Conservation (phyloP, 2,329 filamentous ascomycete species). For the Beauveria varroae region DNA sequence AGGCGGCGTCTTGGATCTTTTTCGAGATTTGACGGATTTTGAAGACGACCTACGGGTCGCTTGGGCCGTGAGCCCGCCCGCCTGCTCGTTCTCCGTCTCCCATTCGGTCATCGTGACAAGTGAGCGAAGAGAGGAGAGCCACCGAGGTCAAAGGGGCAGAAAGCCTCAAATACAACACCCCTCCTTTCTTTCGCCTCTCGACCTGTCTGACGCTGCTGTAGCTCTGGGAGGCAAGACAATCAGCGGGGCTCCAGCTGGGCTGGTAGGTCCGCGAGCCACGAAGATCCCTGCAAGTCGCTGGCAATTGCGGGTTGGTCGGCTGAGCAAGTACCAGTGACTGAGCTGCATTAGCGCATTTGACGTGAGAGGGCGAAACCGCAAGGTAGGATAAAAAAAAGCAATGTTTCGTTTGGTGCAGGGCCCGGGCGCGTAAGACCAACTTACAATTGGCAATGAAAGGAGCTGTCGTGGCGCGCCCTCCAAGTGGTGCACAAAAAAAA, state of each 20-base stretch:
- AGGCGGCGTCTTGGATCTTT: slow-evolving; percentile 60
- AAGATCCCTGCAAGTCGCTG: slow-evolving; percentile 16
- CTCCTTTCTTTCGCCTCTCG: neutral
- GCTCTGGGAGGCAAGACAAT: slow-evolving; percentile 12
- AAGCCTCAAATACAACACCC: neutral
- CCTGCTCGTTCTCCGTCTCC: slow-evolving; percentile 57
- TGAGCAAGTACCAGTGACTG: slow-evolving; percentile 10
- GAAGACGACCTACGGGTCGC: slow-evolving; percentile 3
- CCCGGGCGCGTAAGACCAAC: neutral
- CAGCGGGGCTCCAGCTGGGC: neutral
- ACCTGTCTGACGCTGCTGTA: neutral
- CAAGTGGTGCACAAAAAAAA: neutral
- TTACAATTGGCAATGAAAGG: neutral
- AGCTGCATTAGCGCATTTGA: neutral
- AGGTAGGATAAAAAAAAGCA: slow-evolving; percentile 9
- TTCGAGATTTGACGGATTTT: slow-evolving; percentile 4
- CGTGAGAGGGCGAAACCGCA: slow-evolving; percentile 4
- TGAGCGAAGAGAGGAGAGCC: neutral
- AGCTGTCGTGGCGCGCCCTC: neutral
- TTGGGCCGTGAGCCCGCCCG: slow-evolving; percentile 35
- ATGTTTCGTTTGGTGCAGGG: neutral
- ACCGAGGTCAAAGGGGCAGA: neutral
- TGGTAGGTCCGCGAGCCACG: slow-evolving; percentile 1
- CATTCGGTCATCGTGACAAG: slow-evolving; percentile 42
- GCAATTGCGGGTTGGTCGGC: slow-evolving; percentile 7